Base-by-base conservation (phyloP, 345 rosid genomes). In the Pelargonium nanum region DNA sequence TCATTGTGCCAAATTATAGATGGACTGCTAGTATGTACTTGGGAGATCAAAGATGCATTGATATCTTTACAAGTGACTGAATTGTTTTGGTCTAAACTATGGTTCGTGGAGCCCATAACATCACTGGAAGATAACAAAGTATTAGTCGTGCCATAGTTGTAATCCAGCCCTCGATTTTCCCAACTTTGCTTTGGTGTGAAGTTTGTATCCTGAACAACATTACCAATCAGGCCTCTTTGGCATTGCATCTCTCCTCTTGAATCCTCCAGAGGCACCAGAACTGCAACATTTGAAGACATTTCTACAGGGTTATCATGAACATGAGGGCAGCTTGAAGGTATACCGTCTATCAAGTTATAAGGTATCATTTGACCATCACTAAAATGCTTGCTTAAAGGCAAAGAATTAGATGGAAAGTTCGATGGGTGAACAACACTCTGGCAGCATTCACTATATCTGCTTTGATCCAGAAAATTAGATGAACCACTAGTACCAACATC, bases 361-460 rank as follows among this genome's bases (percentile, higher is more conserved):
- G 60, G 22, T 26, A 72, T 45, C 60, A 70, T 53, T 64, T 55
- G 76, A 65, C 71, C 78, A 21, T 72, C 77, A 25, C 68, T 45
- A 48, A 78, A 82, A 55, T 63, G 65, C 63, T 72, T 78, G 44
- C 64, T 70, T 10, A 63, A 19, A n/a, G 83, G 79, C 67, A 74
- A 59, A 26, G 92, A 68, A 61, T 69, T 72, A 6, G 89, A 75
- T 9, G 81, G 73, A 60, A 81, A 78, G 55, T 70, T 76, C 55
- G 83, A 69, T 66, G 82, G 57, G 19, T 74, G 76, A 55, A 62
- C 70, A 19, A 72, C 75, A 69, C 72, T 73, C 53, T 80, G 83
- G 87, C 94, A 83, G 73, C 60, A 68, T 22, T 71, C 74, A 40
- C 59, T 74, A 65, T 62, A 65, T 68, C 78, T 80, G 58, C 59